A percentile compares a stretch with the other conserved stretches of the same genome.
phyloP scores from a whole-genome alignment of 805 yeast genomes.

The Candida tibetensis region DNA sequence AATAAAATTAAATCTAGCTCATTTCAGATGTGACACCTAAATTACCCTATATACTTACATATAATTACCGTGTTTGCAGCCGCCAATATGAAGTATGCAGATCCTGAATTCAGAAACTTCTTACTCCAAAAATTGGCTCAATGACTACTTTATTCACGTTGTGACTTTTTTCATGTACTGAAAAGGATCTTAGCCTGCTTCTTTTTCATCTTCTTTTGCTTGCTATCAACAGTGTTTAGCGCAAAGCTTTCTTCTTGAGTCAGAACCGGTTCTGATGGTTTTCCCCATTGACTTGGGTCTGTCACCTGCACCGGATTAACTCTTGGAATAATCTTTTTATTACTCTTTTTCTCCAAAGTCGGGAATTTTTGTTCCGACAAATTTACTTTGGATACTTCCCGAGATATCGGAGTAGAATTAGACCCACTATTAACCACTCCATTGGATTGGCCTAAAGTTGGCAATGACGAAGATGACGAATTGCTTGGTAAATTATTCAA shows the following conservation, averaged over 20 bases:
- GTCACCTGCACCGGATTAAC: slow-evolving; percentile 46
- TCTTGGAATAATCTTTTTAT: slow-evolving; percentile 47
- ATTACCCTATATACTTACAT: too few species aligned
- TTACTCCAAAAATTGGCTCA: too few species aligned
- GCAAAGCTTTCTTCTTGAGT: slow-evolving; percentile 3
- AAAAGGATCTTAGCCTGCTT: slow-evolving; percentile 9
- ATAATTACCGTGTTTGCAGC: too few species aligned
- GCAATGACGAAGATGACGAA: slow-evolving; percentile 25
- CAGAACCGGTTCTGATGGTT: slow-evolving; percentile 2
- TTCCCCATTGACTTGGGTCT: slow-evolving; percentile 28
- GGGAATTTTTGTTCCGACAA: slow-evolving; percentile 44
- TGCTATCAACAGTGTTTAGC: slow-evolving; percentile 8
- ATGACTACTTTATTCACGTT: too few species aligned
- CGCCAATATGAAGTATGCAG: too few species aligned
- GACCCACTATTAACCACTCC: neutral
- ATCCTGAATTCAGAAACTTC: too few species aligned
- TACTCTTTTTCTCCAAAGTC: slow-evolving; percentile 41
- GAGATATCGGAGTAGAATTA: neutral
- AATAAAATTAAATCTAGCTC: too few species aligned
- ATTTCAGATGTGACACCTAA: too few species aligned
- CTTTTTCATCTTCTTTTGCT: slow-evolving; percentile 11
- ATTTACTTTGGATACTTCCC: neutral
- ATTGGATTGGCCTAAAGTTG: slow-evolving; percentile 15
- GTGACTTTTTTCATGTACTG: neutral
- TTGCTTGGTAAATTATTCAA: slow-evolving; percentile 20